Evolutionary conservation across 2,329 filamentous ascomycete genomes (phyloP).

Genomic region (Fusarium verticillioides): DNA sequence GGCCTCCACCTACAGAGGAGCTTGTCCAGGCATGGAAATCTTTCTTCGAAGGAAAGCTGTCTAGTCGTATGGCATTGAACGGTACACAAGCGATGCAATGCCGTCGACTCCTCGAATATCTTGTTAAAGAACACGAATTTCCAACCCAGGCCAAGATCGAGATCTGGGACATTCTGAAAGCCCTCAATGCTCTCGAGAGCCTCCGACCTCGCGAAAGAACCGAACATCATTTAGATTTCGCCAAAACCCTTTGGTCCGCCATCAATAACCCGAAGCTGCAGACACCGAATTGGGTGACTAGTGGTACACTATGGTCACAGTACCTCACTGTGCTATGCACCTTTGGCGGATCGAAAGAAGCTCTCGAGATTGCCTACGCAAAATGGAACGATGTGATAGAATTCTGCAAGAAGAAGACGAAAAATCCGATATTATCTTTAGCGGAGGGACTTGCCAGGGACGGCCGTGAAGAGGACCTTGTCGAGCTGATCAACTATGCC

Average conservation of each 20-base stretch:
- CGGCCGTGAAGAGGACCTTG: slow-evolving; percentile 66
- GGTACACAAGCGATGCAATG: slow-evolving; percentile 71
- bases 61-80: slow-evolving; percentile 64
- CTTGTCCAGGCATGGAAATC: slow-evolving; percentile 72
- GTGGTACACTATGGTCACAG: slow-evolving; percentile 45
- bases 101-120: slow-evolving; percentile 68
- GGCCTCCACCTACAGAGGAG: slow-evolving; percentile 71
- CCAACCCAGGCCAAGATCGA: slow-evolving; percentile 47
- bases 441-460: slow-evolving; percentile 69
- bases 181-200: slow-evolving; percentile 56
- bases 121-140: slow-evolving; percentile 51
- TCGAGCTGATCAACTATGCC: slow-evolving; percentile 65
- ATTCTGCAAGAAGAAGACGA: slow-evolving; percentile 34
- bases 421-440: slow-evolving; percentile 46
- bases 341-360: slow-evolving; percentile 66
- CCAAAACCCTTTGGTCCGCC: slow-evolving; percentile 54
- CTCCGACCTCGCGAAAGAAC: slow-evolving; percentile 56
- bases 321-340: slow-evolving; percentile 58
- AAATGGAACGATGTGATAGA: slow-evolving; percentile 45
- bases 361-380: slow-evolving; percentile 55
- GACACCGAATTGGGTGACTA: slow-evolving; percentile 24
- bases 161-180: slow-evolving; percentile 50
- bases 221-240: slow-evolving; percentile 60
- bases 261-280: slow-evolving; percentile 36
- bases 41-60: slow-evolving; percentile 69